These are phyloP conservation scores for Spizellomyces sp. DNA, from an alignment of 192 early-diverging fungal species.

Conservation along the genomic window DNA sequence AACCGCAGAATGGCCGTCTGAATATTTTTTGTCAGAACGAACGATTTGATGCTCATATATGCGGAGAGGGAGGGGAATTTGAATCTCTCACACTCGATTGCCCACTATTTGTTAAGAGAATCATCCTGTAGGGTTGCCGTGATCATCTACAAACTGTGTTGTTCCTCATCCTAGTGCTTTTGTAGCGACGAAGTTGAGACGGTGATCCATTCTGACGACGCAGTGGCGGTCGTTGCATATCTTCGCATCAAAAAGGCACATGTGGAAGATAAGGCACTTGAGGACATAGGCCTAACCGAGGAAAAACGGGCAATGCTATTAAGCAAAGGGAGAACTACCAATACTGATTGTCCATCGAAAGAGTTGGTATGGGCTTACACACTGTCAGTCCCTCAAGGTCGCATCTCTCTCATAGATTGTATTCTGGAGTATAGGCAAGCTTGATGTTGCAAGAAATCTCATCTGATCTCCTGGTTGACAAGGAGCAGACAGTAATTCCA, in stretches of 20 bases:
- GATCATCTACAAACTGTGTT: background rate
- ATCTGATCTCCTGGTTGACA: too few relatives aligned
- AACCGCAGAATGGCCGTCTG: too few relatives aligned
- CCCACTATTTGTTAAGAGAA: conserved; percentile 83
- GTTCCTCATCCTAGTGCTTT: background rate
- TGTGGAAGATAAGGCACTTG: conserved; percentile 63
- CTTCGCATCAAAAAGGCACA: conserved; percentile 68
- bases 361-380: too few relatives aligned
- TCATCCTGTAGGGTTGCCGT: conserved; percentile 67
- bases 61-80: conserved; percentile 98
- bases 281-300: conserved; percentile 29
- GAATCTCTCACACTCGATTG: conserved; percentile 93
- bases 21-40: conserved; percentile 51
- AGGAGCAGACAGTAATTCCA: too few relatives aligned
- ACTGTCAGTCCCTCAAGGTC: too few relatives aligned
- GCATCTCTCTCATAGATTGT: too few relatives aligned
- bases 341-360: too few relatives aligned
- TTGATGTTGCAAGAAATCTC: too few relatives aligned
- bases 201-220: conserved; percentile 80
- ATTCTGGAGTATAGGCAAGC: too few relatives aligned
- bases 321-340: too few relatives aligned
- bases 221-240: conserved; percentile 82
- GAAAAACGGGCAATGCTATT: background rate
- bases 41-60: conserved; percentile 82
- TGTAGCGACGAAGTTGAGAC: conserved; percentile 70